Evolutionary conservation across 306 rosid species (phyloP), one percentile per base, ranked within the genome.

Genomic region (Quercus aquifolioides): DNA sequence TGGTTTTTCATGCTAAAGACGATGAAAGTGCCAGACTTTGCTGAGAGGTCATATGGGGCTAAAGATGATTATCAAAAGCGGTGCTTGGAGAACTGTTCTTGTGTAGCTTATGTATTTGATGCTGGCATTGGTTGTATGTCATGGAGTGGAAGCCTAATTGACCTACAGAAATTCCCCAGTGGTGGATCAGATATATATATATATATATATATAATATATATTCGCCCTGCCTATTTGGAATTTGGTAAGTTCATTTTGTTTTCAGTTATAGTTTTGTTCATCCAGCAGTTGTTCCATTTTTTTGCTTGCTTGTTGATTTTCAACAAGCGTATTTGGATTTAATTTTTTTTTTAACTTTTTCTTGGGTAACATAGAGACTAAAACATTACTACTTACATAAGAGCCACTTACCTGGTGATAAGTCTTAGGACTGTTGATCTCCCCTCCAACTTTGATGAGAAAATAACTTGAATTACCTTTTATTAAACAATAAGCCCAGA

Each of bases 21-120:
- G 17, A 74, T 80, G 19, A 85, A 85, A 78, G 55, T 85, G 23
- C 91, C 85, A 0, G 69, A 33, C 26, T 71, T 59, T 31, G 59
- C 59, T 15, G 30, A 54, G 7, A 26, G 59, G 51, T 20, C 43
- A 0, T 49, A 73, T 14, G 30, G 31, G 46, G 73, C 78, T 23
- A 20, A 71, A 0, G 30, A 38, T 14, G 18, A 69, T 13, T 69
- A 30, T 28, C n/a, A 26, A 69, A 35, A 3, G 9, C 55, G 3
- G 28, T 69, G 73, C 55, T 4, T 69, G 6, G 5, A 69, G 54
- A 69, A 69, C 18, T 69, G 73, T 28, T 38, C 55, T 35, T 69
- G 17, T 38, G 8, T 14, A 1, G 73, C 73, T 31, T 68, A 68
- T 68, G 73, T 14, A 33, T 68, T 19, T 35, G 73, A 68, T 35